Evolutionary conservation across 257 asterid species (phyloP).

Genomic region (Echites panduratus): DNA sequence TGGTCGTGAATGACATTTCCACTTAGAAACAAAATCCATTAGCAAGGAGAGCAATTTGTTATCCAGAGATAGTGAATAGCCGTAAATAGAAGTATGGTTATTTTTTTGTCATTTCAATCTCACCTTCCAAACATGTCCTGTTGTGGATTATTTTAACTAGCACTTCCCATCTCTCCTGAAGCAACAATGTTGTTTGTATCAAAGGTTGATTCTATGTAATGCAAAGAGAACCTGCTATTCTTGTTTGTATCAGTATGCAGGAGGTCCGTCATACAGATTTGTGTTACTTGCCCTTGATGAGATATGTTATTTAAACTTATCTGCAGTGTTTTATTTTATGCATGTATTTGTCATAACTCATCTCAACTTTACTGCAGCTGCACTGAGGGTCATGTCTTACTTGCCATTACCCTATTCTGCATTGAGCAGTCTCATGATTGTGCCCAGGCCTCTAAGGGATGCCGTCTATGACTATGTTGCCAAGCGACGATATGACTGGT

Average conservation of each 20-base stretch:
- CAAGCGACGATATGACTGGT: slow-evolving; percentile 68
- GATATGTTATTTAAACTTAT: not conserved
- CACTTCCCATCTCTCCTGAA: not conserved
- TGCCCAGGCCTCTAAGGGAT: slow-evolving; percentile 84
- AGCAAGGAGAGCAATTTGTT: not conserved
- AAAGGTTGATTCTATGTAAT: not conserved
- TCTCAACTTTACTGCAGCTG: slow-evolving; percentile 51
- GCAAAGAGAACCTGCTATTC: not conserved
- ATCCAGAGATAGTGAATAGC: not conserved
- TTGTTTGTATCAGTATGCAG: not conserved
- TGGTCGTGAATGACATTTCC: not conserved
- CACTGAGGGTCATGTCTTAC: slow-evolving; percentile 62
- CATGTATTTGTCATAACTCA: not conserved
- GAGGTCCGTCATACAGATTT: not conserved
- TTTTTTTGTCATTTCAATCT: not conserved
- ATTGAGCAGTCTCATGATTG: slow-evolving; percentile 47
- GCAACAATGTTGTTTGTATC: not conserved
- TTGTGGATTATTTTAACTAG: not conserved
- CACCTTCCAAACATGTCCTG: not conserved
- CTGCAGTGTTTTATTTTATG: not conserved
- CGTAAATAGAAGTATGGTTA: not conserved
- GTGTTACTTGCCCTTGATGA: not conserved
- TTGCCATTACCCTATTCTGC: slow-evolving; percentile 73
- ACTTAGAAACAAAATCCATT: not conserved
- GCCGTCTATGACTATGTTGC: slow-evolving; percentile 74